Evolutionary conservation across 2,329 filamentous ascomycete species (phyloP).

Genomic region (Cladorrhinum sp.): DNA sequence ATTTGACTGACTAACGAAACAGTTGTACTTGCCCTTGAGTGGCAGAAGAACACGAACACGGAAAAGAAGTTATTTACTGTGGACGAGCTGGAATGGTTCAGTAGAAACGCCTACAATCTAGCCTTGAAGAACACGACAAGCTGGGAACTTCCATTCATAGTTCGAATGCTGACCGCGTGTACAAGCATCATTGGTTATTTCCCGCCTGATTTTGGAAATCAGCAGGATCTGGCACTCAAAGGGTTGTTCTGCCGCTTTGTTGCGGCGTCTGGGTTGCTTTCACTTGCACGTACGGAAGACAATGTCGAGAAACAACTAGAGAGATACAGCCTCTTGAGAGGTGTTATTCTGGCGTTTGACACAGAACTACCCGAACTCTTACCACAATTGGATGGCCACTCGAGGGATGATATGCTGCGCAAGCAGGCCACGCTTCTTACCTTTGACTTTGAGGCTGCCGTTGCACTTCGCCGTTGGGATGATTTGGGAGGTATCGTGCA

Average conservation of each 20-base stretch:
- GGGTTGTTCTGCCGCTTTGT: slow-evolving; percentile 71
- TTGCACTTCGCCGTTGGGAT: slow-evolving; percentile 66
- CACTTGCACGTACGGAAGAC: slow-evolving; percentile 52
- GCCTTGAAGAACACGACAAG: slow-evolving; percentile 58
- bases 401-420: slow-evolving; percentile 50
- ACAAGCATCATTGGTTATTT: slow-evolving; percentile 52
- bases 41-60: slow-evolving; percentile 33
- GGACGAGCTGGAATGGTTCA: slow-evolving; percentile 78
- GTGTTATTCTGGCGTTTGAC: slow-evolving; percentile 60
- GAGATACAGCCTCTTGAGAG: slow-evolving; percentile 59
- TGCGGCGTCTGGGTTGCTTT: slow-evolving; percentile 48
- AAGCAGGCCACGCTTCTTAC: slow-evolving; percentile 68
- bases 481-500: slow-evolving; percentile 59
- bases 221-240: slow-evolving; percentile 54
- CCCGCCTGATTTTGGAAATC: slow-evolving; percentile 44
- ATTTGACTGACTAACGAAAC: slow-evolving; percentile 31
- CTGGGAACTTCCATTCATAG: slow-evolving; percentile 53
- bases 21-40: slow-evolving; percentile 43
- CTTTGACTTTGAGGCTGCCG: slow-evolving; percentile 75
- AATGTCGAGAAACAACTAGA: slow-evolving; percentile 51
- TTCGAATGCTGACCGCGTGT: slow-evolving; percentile 56
- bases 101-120: slow-evolving; percentile 76
- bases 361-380: slow-evolving; percentile 39
- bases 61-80: slow-evolving; percentile 52
- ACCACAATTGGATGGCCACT: slow-evolving; percentile 40